Evolutionary conservation across 108 stramenopile species (phyloP), one percentile per base, ranked within the genome.

Genomic region (Nannochloropsis granulata): DNA sequence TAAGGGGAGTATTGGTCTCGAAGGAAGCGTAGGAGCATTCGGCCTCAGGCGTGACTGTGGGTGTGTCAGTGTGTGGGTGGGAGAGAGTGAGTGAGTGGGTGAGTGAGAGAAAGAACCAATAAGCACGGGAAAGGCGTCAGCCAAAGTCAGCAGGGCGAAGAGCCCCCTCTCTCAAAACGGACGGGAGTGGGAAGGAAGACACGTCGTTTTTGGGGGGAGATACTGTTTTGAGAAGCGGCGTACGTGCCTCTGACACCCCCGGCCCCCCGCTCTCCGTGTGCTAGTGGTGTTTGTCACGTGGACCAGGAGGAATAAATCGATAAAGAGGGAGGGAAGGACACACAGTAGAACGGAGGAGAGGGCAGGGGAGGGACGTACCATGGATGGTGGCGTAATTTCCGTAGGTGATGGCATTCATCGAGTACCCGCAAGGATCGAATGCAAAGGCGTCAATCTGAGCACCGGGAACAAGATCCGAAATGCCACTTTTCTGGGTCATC

Each of bases 331-430:
- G 56, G 56, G 21, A 11, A 71, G n/a, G 56, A 10, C 7, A 5
- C 34, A 5, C 5, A 34, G 34, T 3, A 5, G 34, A 34, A 34
- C 5, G 34, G 34, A 5, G 2, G 2, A 34, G 34, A 34, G 34
- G 34, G 34, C 1, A 34, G n/a, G 56, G 56, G 56, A 71, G 56
- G 56, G 56, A 11, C 56, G 16, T 16, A 71, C 56, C 56, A 91
- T 99, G 99, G 83, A 99, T 96, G 81, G 99, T 99, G 80, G 94
- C 94, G 92, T 98, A 99, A 79, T 96, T 94, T 25, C 93, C 95
- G 91, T 95, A 97, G 46, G 95, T 87, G 82, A 99, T 95, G 80
- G 98, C 97, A 91, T 99, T 99, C 98, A 99, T 97, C 26, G 94
- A 89, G 83, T 90, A 91, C 45, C 98, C 98, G 89, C 98, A 99